Percentiles rank a stretch among this genome's conserved stretches.
Evolutionary conservation across 2,329 filamentous ascomycete species (phyloP).

Genomic region (Monosporascus sp.): DNA sequence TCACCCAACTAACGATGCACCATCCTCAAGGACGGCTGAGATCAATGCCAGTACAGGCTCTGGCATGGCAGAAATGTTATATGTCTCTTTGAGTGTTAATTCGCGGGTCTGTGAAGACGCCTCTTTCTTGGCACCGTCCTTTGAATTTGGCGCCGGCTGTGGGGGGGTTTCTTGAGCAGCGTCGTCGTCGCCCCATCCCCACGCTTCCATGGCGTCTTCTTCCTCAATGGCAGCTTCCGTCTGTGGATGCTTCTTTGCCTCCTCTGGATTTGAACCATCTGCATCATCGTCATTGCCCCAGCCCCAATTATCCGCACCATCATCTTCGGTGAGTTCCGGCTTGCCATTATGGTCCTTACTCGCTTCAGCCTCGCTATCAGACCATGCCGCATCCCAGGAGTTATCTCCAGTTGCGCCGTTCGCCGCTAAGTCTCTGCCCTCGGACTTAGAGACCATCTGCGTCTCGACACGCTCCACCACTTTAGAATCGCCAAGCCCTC

Average conservation of each 20-base stretch:
- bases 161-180: conserved; percentile 23
- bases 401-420: conserved; percentile 44
- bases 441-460: conserved; percentile 63
- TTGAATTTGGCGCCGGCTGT: conserved; percentile 15
- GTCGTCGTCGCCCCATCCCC: conserved; percentile 79
- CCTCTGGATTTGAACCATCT: conserved; percentile 32
- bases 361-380: conserved; percentile 54
- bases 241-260: background rate
- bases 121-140: conserved; percentile 10
- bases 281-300: conserved; percentile 28
- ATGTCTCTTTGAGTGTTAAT: conserved; percentile 76
- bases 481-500: conserved; percentile 61
- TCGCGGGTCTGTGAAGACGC: conserved; percentile 46
- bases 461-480: conserved; percentile 81
- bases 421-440: conserved; percentile 60
- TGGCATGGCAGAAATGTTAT: conserved; percentile 83
- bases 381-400: conserved; percentile 80
- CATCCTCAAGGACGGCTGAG: conserved; percentile 54
- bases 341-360: conserved; percentile 14
- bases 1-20: conserved; percentile 49
- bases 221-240: conserved; percentile 17
- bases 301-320: conserved; percentile 12
- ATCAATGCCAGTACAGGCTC: conserved; percentile 69
- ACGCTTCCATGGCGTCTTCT: conserved; percentile 57
- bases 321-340: conserved; percentile 13